phyloP scores from a whole-genome alignment of 1,139 yeast genomes.

The Saccharomycopsis hybrid region DNA sequence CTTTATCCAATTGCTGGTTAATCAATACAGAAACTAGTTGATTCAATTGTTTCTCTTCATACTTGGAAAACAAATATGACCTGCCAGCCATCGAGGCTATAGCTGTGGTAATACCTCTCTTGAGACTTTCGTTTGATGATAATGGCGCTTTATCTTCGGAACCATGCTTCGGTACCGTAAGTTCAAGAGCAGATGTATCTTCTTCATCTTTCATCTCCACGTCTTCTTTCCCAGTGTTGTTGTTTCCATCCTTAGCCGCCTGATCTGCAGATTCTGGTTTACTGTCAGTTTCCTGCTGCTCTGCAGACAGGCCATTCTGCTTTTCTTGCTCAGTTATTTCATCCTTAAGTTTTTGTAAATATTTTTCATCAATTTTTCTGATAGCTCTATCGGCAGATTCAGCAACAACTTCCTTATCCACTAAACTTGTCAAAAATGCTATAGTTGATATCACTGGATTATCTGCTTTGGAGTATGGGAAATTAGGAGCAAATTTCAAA shows the following conservation, averaged over 20 bases:
- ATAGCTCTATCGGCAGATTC: conserved; percentile 71
- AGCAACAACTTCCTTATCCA: conserved; percentile 80
- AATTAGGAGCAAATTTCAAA: conserved; percentile 73
- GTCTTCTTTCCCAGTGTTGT: conserved; percentile 14
- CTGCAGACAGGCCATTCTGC: background rate
- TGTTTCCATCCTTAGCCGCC: background rate
- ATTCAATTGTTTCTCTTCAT: conserved; percentile 18
- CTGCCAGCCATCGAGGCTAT: conserved; percentile 17
- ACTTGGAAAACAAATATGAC: conserved; percentile 17
- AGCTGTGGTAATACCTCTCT: conserved; percentile 11
- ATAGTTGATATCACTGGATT: conserved; percentile 91
- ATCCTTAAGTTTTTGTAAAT: conserved; percentile 35
- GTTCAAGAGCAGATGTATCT: conserved; percentile 29
- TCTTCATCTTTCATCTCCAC: conserved; percentile 19
- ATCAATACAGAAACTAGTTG: conserved; percentile 10
- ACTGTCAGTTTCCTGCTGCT: conserved; percentile 11
- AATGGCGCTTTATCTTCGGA: background rate
- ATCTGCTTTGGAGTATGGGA: conserved; percentile 80
- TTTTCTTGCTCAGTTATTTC: conserved; percentile 19
- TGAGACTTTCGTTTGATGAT: conserved; percentile 5
- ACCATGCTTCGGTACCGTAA: conserved; percentile 8
- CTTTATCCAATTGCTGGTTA: conserved; percentile 27
- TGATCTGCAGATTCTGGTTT: conserved; percentile 2
- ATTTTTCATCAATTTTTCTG: conserved; percentile 47
- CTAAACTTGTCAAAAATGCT: conserved; percentile 78